A percentile compares a stretch with the other conserved stretches of the same genome.
Evolutionary conservation across 106 monocot genomes (phyloP).

Genomic region (Amphibolis antarctica): DNA sequence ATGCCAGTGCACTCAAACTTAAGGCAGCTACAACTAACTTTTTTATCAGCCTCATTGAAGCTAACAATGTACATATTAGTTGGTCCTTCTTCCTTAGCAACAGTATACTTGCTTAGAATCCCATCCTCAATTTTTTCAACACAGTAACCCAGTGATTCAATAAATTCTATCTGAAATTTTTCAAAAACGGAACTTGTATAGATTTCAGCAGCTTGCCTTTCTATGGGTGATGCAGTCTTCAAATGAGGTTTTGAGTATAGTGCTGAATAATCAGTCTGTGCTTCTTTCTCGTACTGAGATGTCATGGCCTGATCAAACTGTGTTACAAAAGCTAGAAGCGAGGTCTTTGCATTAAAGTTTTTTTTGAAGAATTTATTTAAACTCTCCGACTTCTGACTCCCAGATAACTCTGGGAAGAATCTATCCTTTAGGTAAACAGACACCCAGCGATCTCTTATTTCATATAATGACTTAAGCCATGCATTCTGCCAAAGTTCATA

Average conservation of each 20-base stretch:
- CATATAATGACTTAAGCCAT: constrained; percentile 56
- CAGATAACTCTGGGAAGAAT: constrained; percentile 61
- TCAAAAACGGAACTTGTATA: constrained; percentile 80
- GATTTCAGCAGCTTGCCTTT: constrained; percentile 58
- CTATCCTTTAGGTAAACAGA: constrained; percentile 43
- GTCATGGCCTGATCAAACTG: constrained; percentile 56
- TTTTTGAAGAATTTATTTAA: constrained; percentile 87
- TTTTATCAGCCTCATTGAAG: constrained; percentile 40
- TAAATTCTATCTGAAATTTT: constrained; percentile 83
- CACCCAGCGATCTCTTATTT: constrained; percentile 46
- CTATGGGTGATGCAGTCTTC: constrained; percentile 74
- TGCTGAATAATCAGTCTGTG: constrained; percentile 49
- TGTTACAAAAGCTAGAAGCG: constrained; percentile 45
- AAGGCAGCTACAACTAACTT: constrained; percentile 58
- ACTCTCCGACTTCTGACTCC: constrained; percentile 46
- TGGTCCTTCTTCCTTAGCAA: constrained; percentile 52
- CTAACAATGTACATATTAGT: constrained; percentile 26
- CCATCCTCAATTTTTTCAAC: constrained; percentile 69
- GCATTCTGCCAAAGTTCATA: constrained; percentile 77
- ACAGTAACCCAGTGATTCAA: constrained; percentile 74
- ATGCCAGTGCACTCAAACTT: constrained; percentile 77
- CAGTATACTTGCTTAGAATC: constrained; percentile 44
- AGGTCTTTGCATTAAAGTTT: constrained; percentile 61
- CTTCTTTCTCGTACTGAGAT: constrained; percentile 67
- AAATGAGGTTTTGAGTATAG: constrained; percentile 47